Evolutionary conservation across 1,139 yeast genomes (phyloP), one percentile per base, ranked within the genome.

Genomic region (Debaryomyces sp.): DNA sequence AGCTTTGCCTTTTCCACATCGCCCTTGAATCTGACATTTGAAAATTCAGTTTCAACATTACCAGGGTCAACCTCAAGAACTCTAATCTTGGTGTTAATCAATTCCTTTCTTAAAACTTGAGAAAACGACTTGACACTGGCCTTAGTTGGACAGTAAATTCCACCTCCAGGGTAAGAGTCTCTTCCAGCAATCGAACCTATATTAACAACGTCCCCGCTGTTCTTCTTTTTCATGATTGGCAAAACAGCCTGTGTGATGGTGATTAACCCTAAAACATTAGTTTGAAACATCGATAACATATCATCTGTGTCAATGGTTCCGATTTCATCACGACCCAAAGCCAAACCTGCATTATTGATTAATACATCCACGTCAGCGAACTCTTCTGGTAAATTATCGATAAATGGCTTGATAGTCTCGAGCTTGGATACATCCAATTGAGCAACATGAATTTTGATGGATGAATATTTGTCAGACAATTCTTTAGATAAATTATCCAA

Each of bases 41-140:
- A 85, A 64, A 90, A 90, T 61, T 90, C 96, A 13, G 96, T 90
- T 67, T 89, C 90, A 22, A 89, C 96, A 42, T 87, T 84, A 60
- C 96, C 96, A 9, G 97, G 96, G 53, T 89, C 92, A 45, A 89
- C 80, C 64, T 89, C 95, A 57, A 90, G 80, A 47, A 89, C 91
- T 61, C 96, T 78, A 55, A 89, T 82, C 49, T 80, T 78, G 32
- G 96, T 87, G 63, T 77, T 73, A 55, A 89, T 82, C 62, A 85
- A 75, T 66, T 90, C 96, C 67, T 87, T 87, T 66, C 96, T 80
- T 67, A 89, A 75, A 5, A 89, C 78, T 43, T 84, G 84, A 18
- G 92, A 79, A 65, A 90, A 90, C 0, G 91, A 86, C 54, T 84
- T 80, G 29, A 90, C 82, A 18, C 94, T 89, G 38, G 91, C 89